Percentiles rank a stretch among this genome's conserved stretches.
Conservation (phyloP, 73 alveolate genomes). For the Paramecium sonneborni region DNA sequence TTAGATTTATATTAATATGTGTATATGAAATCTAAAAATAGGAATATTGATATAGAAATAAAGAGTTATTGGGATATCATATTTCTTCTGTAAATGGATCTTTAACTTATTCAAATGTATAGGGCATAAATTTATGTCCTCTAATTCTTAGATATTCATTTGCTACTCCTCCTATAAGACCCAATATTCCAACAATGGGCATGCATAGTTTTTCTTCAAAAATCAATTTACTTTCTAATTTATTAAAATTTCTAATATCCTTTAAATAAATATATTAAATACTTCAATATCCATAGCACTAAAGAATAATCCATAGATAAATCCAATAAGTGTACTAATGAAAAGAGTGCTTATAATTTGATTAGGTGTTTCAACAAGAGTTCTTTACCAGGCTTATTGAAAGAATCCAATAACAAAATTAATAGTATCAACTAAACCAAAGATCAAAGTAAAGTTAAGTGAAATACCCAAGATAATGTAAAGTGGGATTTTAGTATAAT, state of each 20-base stretch:
- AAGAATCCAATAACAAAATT: constrained; percentile 25
- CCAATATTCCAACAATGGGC: background rate
- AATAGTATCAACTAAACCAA: constrained; percentile 24
- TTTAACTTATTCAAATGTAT: constrained; percentile 20
- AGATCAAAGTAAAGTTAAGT: background rate
- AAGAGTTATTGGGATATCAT: no score
- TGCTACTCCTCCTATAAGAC: constrained; percentile 18
- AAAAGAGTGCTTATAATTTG: background rate
- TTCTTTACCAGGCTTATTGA: constrained; percentile 9
- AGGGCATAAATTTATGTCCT: constrained; percentile 33
- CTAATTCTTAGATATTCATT: constrained; percentile 26
- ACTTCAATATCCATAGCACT: constrained; percentile 50
- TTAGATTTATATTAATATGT: no score
- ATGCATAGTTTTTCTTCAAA: constrained; percentile 20
- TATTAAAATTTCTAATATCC: constrained; percentile 26
- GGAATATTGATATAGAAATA: no score
- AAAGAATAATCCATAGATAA: constrained; percentile 41
- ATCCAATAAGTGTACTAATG: background rate
- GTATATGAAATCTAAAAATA: no score
- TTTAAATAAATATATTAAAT: background rate
- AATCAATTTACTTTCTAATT: background rate
- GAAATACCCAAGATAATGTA: constrained; percentile 15
- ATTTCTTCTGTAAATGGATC: constrained; percentile 57
- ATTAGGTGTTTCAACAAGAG: constrained; percentile 43
- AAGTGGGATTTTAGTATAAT: background rate